Percentiles rank a stretch among this genome's conserved stretches.
Evolutionary conservation across 177 flowering plant genomes (phyloP).

Genomic region (Vitis hybrid): DNA sequence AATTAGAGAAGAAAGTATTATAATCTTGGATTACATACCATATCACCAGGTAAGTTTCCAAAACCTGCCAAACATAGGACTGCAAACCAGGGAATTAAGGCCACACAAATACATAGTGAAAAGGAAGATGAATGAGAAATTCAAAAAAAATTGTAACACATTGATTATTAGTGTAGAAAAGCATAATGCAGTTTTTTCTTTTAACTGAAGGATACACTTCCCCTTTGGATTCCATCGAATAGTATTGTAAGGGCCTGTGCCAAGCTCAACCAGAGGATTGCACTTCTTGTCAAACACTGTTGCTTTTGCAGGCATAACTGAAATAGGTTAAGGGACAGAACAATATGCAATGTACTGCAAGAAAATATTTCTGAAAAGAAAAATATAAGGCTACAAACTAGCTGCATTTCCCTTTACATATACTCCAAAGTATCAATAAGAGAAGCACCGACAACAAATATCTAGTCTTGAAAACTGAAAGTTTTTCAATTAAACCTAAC

Average conservation of each 20-base stretch:
- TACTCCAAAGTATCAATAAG: no score
- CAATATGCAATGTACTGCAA: neutral
- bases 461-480: no score
- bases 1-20: conserved; percentile 1
- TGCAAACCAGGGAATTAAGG: conserved; percentile 54
- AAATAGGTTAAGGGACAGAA: conserved; percentile 41
- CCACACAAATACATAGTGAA: conserved; percentile 19
- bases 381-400: no score
- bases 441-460: no score
- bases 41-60: conserved; percentile 98
- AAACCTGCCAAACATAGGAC: conserved; percentile 97
- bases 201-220: conserved; percentile 76
- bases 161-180: neutral
- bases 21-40: conserved; percentile 56
- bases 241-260: conserved; percentile 91
- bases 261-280: conserved; percentile 88
- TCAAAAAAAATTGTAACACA: no score
- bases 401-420: no score
- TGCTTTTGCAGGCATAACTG: conserved; percentile 96
- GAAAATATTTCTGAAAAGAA: no score
- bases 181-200: neutral
- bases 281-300: conserved; percentile 94
- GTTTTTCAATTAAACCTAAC: no score
- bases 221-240: conserved; percentile 97
- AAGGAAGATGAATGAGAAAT: conserved; percentile 5